phyloP scores from a whole-genome alignment of 805 yeast genomes.

The Schizosaccharomyces japonicus region DNA sequence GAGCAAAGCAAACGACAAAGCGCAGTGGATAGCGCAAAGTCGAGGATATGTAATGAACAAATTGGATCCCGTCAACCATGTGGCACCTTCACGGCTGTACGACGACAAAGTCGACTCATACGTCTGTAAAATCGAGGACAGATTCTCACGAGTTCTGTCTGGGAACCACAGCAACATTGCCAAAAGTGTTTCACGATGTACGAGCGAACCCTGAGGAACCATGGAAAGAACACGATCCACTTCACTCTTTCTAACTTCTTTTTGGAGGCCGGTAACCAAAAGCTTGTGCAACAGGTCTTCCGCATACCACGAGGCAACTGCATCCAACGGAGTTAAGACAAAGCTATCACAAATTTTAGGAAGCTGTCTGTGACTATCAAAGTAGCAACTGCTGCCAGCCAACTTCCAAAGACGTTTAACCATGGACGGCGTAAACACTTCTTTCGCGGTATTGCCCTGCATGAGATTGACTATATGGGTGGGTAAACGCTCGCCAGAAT shows the following conservation, averaged over 20 bases:
- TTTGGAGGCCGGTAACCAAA: not conserved
- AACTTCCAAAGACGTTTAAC: not conserved
- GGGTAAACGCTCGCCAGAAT: too few relatives aligned
- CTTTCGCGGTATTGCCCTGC: not conserved
- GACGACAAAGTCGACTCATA: not conserved
- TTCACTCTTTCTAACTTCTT: not conserved
- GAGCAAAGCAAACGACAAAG: not conserved
- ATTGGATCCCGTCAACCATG: not conserved
- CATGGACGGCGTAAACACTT: not conserved
- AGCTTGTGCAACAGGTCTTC: not conserved
- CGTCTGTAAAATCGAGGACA: not conserved
- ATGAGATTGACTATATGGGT: not conserved
- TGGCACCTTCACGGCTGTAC: not conserved
- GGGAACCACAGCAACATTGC: constrained; percentile 14
- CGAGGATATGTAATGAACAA: not conserved
- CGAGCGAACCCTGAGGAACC: constrained; percentile 14
- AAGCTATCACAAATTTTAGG: not conserved
- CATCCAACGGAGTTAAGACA: not conserved
- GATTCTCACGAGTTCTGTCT: constrained; percentile 8
- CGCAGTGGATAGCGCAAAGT: not conserved
- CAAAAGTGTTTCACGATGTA: constrained; percentile 13
- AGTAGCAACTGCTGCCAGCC: not conserved
- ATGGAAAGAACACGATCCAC: constrained; percentile 5
- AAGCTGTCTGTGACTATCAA: not conserved
- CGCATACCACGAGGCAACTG: constrained; percentile 1